Evolutionary conservation across 169 alveolate species (phyloP), one percentile per base, ranked within the genome.

Genomic region (Neospora caninum): DNA sequence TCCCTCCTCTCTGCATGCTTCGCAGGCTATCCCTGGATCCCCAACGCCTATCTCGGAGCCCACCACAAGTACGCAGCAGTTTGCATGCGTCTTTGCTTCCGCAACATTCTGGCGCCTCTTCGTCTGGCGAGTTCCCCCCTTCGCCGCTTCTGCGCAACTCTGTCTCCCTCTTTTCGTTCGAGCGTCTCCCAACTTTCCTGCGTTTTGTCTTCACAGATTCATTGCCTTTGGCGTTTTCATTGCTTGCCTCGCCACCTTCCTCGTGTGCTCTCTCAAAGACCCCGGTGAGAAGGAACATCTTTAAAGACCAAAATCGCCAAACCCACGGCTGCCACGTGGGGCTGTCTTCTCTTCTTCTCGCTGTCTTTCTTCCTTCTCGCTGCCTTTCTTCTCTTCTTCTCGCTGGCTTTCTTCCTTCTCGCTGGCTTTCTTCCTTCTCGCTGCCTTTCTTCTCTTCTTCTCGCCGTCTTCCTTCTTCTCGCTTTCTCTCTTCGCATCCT

Each of bases 1-100:
- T 64, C n/a, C 73, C 73, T 4, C 0, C 73, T 27, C n/a, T 27
- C n/a, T 64, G 31, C 31, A 29, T 64, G 31, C 31, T 22, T 16
- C 20, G 73, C 64, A 82, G 89, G 89, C n/a, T 42, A 82, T 43
- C 89, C 89, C 39, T 82, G 89, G 89, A 82, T 82, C 13, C 89
- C 89, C 34, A 82, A 82, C 39, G 89, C 89, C 1, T 82, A 82
- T 36, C 34, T 82, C 38, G 54, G 69, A 29, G 89, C 13, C 31
- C 58, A 39, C 41, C 89, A 82, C 89, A 82, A 82, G 89, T 82
- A 31, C 31, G 67, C 64, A 10, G 7, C 64, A 10, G 64, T 53
- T 18, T 53, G 27, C 18, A 18, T 18, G 64, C 27, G 64, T 53
- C 18, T 53, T 53, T 53, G 7, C 64, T 53, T 53, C 64, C 27